Evolutionary conservation across 1,284 basidiomycete species (phyloP), one percentile per base, ranked within the genome.

Genomic region (Puccinia novopanici): DNA sequence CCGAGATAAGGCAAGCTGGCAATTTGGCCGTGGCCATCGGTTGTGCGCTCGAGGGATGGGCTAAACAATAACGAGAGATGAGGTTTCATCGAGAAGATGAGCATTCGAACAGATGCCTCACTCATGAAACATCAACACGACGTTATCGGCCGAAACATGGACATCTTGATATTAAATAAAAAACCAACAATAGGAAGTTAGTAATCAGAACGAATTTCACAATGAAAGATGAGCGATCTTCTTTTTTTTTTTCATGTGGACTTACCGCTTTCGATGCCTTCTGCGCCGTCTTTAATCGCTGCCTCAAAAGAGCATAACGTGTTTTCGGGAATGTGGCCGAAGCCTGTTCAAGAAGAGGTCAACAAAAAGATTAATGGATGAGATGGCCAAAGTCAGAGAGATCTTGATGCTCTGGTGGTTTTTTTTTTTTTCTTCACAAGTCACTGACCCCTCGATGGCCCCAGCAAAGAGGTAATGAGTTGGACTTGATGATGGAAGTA

Each of bases 111-210:
- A 67, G 37, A 50, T 76, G 30, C 84, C 90, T 15, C 93, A 92
- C 86, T 98, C 95, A 86, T 98, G 95, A 87, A 96, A 97, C 93
- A 98, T 95, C 82, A 98, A 87, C 70, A 98, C 92, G 71, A 94
- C 90, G 84, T 91, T 89, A 87, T 98, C 96, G 83, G 89, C 87
- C 73, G 95, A 95, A 85, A 98, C 92, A 87, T 98, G 96, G 83
- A 98, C 94, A 89, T 98, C 95, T 95, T 90, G 8, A 27, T 19
- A 27, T 50, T 12, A 40, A 2, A 63, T 59, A 24, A 75, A 75
- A 15, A 50, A n/a, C 17, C 55, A 15, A 22, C 52, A 37, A 22
- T 19, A 52, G 6, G 12, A 52, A 72, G 22, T 68, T 15, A 50
- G 42, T 68, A n/a, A 30, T 45, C 19, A 45, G 37, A 59, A 8